phyloP scores from a whole-genome alignment of 2,329 filamentous ascomycete species.

The Fusarium sp. region DNA sequence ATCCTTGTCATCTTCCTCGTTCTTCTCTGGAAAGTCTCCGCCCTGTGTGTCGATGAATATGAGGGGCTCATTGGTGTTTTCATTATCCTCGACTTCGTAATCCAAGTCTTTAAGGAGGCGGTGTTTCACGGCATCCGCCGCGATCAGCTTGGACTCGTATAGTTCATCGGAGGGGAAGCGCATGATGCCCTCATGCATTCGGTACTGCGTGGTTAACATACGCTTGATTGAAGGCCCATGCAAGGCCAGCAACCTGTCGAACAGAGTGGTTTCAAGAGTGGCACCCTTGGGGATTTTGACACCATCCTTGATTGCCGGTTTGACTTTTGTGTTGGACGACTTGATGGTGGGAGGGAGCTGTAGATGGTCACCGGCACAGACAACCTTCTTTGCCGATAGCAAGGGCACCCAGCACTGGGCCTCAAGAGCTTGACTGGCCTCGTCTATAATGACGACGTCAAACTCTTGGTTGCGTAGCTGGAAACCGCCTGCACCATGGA shows the following conservation, averaged over 20 bases:
- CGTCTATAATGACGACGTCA: conserved; percentile 95
- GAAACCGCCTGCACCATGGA: conserved; percentile 90
- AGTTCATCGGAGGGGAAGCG: conserved; percentile 89
- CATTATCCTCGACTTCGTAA: conserved; percentile 81
- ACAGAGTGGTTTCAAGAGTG: conserved; percentile 88
- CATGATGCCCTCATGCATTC: conserved; percentile 98
- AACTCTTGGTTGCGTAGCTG: conserved; percentile 85
- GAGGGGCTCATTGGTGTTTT: conserved; percentile 88
- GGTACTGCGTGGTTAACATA: conserved; percentile 97
- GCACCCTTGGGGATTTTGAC: conserved; percentile 62
- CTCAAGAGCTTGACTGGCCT: conserved; percentile 94
- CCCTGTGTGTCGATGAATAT: conserved; percentile 98
- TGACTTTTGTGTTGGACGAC: conserved; percentile 70
- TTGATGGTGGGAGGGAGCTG: conserved; percentile 97
- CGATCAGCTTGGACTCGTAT: conserved; percentile 85
- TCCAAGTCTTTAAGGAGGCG: conserved; percentile 82
- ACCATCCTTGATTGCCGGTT: conserved; percentile 53
- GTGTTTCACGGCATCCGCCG: conserved; percentile 81
- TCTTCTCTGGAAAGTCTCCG: conserved; percentile 87
- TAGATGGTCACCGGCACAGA: conserved; percentile 93
- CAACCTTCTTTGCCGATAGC: conserved; percentile 82
- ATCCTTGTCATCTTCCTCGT: conserved; percentile 75
- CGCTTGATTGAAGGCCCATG: conserved; percentile 88
- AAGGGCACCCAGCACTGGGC: conserved; percentile 97
- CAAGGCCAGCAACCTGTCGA: conserved; percentile 85